A percentile compares a stretch with the other conserved stretches of the same genome.
Conservation (phyloP, 306 rosid species). For the Argentina anserina region DNA sequence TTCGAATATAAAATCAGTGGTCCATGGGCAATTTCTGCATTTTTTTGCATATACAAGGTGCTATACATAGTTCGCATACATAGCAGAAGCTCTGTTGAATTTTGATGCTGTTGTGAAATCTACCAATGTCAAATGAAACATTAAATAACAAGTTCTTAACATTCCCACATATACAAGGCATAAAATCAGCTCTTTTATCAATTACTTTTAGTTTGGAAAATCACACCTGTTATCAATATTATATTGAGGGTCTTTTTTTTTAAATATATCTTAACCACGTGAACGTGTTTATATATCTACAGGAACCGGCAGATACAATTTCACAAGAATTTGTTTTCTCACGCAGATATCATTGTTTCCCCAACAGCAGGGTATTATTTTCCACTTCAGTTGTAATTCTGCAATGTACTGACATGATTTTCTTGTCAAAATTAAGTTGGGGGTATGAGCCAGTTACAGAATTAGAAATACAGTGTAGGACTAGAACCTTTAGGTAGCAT, state of each 20-base stretch:
- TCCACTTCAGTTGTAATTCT: neutral
- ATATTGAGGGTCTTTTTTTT: no score
- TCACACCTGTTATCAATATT: neutral
- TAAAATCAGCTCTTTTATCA: neutral
- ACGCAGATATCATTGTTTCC: slow-evolving; percentile 84
- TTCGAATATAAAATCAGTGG: neutral
- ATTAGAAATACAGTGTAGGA: neutral
- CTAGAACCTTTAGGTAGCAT: neutral
- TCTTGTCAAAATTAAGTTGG: neutral
- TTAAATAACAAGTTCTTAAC: no score
- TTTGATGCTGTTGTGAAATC: neutral
- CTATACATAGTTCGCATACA: neutral
- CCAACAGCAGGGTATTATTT: slow-evolving; percentile 33
- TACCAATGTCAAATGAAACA: no score
- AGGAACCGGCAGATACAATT: slow-evolving; percentile 87
- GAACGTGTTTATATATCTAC: slow-evolving; percentile 20
- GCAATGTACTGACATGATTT: neutral
- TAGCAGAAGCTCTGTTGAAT: neutral
- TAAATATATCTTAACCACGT: neutral
- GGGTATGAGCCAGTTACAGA: neutral
- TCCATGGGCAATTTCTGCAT: neutral
- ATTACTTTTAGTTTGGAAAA: neutral
- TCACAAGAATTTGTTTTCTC: slow-evolving; percentile 63
- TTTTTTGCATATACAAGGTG: neutral
- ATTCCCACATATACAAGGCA: neutral